Percentiles rank a stretch among this genome's conserved stretches.
These are phyloP conservation scores for Combretum micranthum DNA, from an alignment of 345 rosid species.

Conservation along the genomic window DNA sequence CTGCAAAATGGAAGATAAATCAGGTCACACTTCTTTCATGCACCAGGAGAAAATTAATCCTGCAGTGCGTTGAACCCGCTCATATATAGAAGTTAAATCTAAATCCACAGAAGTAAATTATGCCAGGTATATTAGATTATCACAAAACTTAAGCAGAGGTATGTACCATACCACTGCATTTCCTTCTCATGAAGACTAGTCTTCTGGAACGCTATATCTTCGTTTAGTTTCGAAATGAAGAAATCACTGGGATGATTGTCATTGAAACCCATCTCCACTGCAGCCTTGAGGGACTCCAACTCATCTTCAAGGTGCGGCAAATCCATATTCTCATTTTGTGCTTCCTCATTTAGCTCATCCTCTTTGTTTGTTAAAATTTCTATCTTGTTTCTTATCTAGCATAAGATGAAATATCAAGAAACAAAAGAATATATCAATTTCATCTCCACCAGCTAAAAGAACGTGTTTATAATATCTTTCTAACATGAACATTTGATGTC, in stretches of 20 bases:
- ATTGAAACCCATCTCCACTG: constrained; percentile 48
- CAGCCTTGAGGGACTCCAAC: constrained; percentile 42
- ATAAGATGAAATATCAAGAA: constrained; percentile 14
- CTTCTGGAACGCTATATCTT: constrained; percentile 34
- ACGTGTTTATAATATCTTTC: no score
- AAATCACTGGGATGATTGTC: constrained; percentile 34
- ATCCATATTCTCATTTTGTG: constrained; percentile 32
- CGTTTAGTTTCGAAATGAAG: constrained; percentile 42
- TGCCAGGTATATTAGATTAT: constrained; percentile 1
- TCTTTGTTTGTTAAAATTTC: constrained; percentile 27
- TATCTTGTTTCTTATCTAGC: constrained; percentile 26
- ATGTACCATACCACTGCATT: constrained; percentile 42
- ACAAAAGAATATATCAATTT: neutral
- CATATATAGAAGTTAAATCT: neutral
- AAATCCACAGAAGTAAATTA: neutral
- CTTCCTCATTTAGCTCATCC: constrained; percentile 27
- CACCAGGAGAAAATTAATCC: neutral
- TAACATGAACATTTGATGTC: neutral
- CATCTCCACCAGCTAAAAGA: neutral
- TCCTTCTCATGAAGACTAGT: constrained; percentile 31
- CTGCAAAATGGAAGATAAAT: constrained; percentile 23
- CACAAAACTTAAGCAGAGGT: constrained; percentile 2
- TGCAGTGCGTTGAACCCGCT: neutral
- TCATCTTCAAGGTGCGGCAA: constrained; percentile 40
- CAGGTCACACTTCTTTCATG: constrained; percentile 1